These are phyloP conservation scores for Irpex lacteus DNA, from an alignment of 1,284 basidiomycete genomes.

Conservation along the genomic window DNA sequence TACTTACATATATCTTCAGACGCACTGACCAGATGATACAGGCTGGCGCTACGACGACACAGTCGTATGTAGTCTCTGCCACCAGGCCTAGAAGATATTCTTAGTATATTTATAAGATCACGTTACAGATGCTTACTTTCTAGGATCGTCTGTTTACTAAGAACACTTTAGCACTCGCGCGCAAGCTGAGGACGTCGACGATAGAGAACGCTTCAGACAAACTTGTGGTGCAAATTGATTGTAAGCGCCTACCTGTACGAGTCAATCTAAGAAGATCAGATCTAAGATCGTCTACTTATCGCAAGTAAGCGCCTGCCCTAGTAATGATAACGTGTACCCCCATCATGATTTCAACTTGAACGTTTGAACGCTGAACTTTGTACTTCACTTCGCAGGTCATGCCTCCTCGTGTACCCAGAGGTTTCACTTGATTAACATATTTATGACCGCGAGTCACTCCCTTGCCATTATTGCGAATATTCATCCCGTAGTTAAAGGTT, in stretches of 20 bases:
- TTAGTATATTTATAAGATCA: background rate
- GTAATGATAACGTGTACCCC: no score
- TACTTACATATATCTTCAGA: background rate
- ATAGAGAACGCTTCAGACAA: background rate
- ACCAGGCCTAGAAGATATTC: background rate
- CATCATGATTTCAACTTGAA: no score
- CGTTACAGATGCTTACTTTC: background rate
- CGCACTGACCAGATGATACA: background rate
- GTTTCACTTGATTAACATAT: no score
- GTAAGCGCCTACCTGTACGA: background rate
- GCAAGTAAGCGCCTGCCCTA: background rate
- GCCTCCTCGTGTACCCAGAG: no score
- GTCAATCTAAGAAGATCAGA: background rate
- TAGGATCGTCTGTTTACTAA: background rate
- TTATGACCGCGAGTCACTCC: no score
- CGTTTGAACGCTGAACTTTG: no score
- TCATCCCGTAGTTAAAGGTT: no score
- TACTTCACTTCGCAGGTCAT: no score
- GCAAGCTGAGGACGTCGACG: background rate
- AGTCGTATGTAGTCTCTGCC: background rate
- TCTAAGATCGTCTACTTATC: background rate
- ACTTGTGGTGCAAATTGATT: slow-evolving; percentile 1
- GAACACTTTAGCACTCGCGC: background rate
- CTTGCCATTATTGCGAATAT: no score
- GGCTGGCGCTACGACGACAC: background rate